phyloP scores from a whole-genome alignment of 768 basidiomycete genomes.

The Lactarius vividus region DNA sequence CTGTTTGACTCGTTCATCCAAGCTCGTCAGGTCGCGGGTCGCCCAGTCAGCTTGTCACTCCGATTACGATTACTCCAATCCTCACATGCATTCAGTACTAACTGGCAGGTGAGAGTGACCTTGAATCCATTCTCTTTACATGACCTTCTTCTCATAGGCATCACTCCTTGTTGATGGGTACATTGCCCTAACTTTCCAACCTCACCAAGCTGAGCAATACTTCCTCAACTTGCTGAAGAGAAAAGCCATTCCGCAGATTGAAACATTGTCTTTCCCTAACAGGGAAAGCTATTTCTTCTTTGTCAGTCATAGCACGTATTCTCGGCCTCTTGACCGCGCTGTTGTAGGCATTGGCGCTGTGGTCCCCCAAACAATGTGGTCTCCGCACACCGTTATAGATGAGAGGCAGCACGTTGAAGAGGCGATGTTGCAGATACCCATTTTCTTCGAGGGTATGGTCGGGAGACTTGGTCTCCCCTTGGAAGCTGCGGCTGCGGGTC shows the following conservation, averaged over 20 bases:
- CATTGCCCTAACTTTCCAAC: not conserved
- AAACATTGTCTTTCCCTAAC: not conserved
- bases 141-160: not conserved
- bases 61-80: too few relatives aligned
- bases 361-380: slow-evolving; percentile 10
- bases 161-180: too few relatives aligned
- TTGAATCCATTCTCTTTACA: not conserved
- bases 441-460: not conserved
- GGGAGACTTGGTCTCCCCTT: slow-evolving; percentile 17
- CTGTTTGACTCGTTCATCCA: not conserved
- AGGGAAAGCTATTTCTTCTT: not conserved
- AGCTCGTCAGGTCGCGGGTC: not conserved
- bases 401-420: slow-evolving; percentile 1
- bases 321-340: not conserved
- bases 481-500: not conserved
- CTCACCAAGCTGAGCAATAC: not conserved
- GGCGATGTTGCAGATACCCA: slow-evolving; percentile 7
- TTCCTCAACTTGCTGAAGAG: not conserved
- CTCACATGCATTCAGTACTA: not conserved
- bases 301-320: too few relatives aligned
- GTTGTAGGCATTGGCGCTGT: not conserved
- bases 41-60: too few relatives aligned
- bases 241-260: not conserved
- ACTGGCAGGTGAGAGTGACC: not conserved
- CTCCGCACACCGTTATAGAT: not conserved